Evolutionary conservation across 495 filamentous ascomycete genomes (phyloP), one percentile per base, ranked within the genome.

Genomic region (Diplogelasinospora grovesii): DNA sequence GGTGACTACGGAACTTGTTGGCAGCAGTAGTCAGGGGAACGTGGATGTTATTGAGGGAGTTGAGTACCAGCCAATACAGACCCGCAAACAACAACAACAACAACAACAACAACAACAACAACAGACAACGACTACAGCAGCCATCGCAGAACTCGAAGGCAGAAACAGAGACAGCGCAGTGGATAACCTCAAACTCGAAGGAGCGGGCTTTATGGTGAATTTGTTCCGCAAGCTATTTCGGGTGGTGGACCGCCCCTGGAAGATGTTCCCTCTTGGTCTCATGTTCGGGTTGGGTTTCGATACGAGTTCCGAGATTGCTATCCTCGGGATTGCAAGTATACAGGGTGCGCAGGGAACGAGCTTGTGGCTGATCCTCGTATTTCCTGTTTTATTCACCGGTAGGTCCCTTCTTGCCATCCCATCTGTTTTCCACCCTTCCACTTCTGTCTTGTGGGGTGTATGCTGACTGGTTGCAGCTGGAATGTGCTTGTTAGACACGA

Each of bases 261-360:
- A 98, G 62, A 98, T 96, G 90, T 83, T 94, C 57, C 87, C 88
- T 4, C 65, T 97, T 3, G 90, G 90, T 4, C 69, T 95, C 3
- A 57, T 96, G 15, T 98, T 98, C 61, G 92, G 92, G 11, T 69
- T 96, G 8, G 92, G 92, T 1, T 98, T 98, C 59, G 92, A 98
- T 61, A 96, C 92, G 0, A 93, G 86, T 23, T 90, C 84, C 13
- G 92, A 98, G 60, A 85, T 98, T 53, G 92, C 92, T 0, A 68
- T 98, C 2, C 63, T 98, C 4, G 90, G 92, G 1, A 95, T 96
- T 44, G 83, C 88, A 1, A 85, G 82, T 16, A 78, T 98, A 3
- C 79, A 95, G 56, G 89, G 81, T 1, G 79, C 84, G 2, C 73
- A 82, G 53, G 90, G 90, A 14, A 95, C 86, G 11, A 83, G 78